Evolutionary conservation across 257 asterid genomes (phyloP).

Genomic region (Galeopsis tetrahit): DNA sequence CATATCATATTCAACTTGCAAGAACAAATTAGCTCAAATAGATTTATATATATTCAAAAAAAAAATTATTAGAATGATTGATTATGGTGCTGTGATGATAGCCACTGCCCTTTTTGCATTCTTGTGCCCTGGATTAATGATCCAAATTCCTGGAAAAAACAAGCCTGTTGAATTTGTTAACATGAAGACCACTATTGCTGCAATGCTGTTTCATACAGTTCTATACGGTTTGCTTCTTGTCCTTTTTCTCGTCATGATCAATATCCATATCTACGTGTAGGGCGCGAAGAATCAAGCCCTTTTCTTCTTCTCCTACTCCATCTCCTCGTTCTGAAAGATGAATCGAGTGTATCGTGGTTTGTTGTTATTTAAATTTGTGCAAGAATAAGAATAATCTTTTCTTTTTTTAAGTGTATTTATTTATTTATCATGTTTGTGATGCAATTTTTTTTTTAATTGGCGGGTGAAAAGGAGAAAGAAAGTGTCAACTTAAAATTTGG

Average conservation of each 20-base stretch:
- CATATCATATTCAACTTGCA: constrained; percentile 20
- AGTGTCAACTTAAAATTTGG: neutral
- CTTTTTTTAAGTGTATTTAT: neutral
- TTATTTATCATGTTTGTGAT: constrained; percentile 7
- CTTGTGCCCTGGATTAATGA: constrained; percentile 65
- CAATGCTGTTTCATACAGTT: constrained; percentile 64
- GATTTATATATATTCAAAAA: neutral
- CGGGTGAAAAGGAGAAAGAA: neutral
- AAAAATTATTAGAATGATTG: constrained; percentile 46
- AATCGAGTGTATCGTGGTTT: neutral
- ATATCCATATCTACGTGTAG: constrained; percentile 69
- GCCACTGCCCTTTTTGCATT: constrained; percentile 76
- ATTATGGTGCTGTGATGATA: constrained; percentile 70
- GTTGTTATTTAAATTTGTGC: constrained; percentile 14
- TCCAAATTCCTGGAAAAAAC: constrained; percentile 82
- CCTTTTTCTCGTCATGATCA: constrained; percentile 66
- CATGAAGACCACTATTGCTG: constrained; percentile 71
- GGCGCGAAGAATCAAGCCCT: neutral
- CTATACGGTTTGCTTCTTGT: constrained; percentile 74
- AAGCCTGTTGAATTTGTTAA: constrained; percentile 65
- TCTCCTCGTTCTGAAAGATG: neutral
- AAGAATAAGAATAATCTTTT: constrained; percentile 3
- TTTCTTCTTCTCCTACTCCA: neutral
- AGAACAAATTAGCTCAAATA: constrained; percentile 2
- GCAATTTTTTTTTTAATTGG: constrained; percentile 14